Conservation (phyloP, 78 protist species). For the Fonticula alba region DNA sequence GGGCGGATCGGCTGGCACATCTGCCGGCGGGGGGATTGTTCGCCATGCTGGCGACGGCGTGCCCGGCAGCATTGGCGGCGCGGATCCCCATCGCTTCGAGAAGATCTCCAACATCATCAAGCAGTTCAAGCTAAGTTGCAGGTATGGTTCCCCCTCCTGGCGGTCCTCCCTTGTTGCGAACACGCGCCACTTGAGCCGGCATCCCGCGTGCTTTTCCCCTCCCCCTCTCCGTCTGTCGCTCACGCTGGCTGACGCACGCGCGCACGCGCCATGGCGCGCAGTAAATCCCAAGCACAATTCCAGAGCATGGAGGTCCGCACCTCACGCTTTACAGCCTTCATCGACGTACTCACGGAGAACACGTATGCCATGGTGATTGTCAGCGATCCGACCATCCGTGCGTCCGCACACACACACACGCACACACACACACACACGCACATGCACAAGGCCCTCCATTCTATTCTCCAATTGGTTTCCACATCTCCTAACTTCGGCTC, state of each 20-base stretch:
- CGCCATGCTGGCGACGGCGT: no score
- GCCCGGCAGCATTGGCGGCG: constrained; percentile 6
- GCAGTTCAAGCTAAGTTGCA: constrained; percentile 80
- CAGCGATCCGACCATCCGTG: constrained; percentile 54
- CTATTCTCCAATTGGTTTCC: no score
- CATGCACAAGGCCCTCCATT: no score
- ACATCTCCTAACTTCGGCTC: no score
- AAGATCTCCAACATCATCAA: constrained; percentile 82
- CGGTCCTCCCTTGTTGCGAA: no score
- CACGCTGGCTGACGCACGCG: no score
- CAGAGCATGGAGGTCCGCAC: constrained; percentile 45
- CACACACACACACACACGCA: not conserved
- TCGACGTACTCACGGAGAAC: constrained; percentile 80
- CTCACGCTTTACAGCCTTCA: constrained; percentile 61
- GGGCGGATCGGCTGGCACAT: no score
- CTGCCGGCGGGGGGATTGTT: no score
- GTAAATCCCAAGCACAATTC: constrained; percentile 31
- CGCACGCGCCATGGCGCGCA: no score
- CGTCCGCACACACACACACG: not conserved
- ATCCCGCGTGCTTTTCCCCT: no score
- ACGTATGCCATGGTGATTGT: constrained; percentile 86
- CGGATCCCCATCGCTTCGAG: constrained; percentile 71
- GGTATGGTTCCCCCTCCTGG: not conserved
- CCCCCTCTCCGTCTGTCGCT: no score
- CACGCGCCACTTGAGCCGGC: no score